Evolutionary conservation across 495 filamentous ascomycete genomes (phyloP), one percentile per base, ranked within the genome.

Genomic region (Aspergillus cavernicola): DNA sequence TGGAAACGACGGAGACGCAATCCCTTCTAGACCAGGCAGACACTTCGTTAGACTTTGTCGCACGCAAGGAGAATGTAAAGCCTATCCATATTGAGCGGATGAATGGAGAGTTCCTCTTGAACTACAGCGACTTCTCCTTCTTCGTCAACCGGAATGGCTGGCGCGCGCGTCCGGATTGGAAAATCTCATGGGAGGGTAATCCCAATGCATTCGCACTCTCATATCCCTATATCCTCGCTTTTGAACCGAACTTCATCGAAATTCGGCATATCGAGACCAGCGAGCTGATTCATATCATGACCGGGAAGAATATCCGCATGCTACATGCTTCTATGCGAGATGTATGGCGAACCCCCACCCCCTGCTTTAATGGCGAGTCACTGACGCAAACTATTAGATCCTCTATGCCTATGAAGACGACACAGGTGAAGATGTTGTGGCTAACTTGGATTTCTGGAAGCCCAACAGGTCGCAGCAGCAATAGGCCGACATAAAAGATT

Each of bases 111-210:
- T 99, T 99, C 79, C 78, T 99, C 36, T 81, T 99, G 48, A 97
- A 96, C 68, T 99, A 99, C 70, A 90, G 88, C 18, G 95, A 99
- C 61, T 97, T 96, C 67, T 95, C 89, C 16, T 97, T 99, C 80
- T 99, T 96, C 62, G 93, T 99, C 61, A 97, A 99, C 70, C 83
- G 93, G 46, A 96, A 99, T 66, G 95, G 95, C 22, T 99, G 95
- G 95, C 82, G 95, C 47, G 91, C 92, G 29, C 80, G 91, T 55
- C 88, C 91, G 15, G 95, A 99, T 64, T 99, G 95, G 95, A 85
- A 84, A 55, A 95, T 99, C 60, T 87, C 88, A 24, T 99, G 95
- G 95, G 95, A 99, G 72, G 95, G 95, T 45, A 87, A 80, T 37
- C 95, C 95, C 45, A 85, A 86, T 59, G 81, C 85, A 35, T 99